Percentiles rank a stretch among this genome's conserved stretches.
Evolutionary conservation across 1,284 basidiomycete genomes (phyloP).

Genomic region (Phylloporus gajari): DNA sequence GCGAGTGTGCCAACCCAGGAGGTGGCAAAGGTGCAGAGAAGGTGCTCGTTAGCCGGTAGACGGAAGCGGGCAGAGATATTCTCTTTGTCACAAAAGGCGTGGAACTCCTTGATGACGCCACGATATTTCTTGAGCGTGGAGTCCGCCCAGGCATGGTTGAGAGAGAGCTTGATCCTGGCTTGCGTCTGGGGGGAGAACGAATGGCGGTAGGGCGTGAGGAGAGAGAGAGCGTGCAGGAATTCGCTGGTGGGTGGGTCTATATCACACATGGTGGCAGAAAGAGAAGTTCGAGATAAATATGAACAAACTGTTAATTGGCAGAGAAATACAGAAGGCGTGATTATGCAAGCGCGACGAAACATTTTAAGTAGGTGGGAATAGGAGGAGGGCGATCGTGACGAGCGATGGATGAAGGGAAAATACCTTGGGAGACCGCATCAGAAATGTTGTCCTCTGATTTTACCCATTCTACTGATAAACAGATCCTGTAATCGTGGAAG

Average conservation of each 20-base stretch:
- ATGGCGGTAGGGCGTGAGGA: neutral
- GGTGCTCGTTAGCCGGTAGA: neutral
- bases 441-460: slow-evolving; percentile 41
- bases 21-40: neutral
- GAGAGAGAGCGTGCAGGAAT: neutral
- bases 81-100: neutral
- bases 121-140: neutral
- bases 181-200: no score
- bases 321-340: no score
- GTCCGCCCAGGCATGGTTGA: neutral
- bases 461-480: slow-evolving; percentile 39
- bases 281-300: neutral
- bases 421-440: slow-evolving; percentile 43
- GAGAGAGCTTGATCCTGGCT: neutral
- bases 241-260: accelerated
- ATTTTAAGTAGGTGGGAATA: slow-evolving; percentile 5
- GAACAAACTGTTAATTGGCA: neutral
- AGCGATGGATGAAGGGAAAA: neutral
- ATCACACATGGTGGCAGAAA: neutral
- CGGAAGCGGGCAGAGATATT: neutral
- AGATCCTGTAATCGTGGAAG: slow-evolving; percentile 32
- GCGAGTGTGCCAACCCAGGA: neutral
- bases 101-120: neutral
- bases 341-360: neutral
- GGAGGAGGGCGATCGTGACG: slow-evolving; percentile 6